phyloP scores from a whole-genome alignment of 805 yeast species.

The Candida loeiensis region DNA sequence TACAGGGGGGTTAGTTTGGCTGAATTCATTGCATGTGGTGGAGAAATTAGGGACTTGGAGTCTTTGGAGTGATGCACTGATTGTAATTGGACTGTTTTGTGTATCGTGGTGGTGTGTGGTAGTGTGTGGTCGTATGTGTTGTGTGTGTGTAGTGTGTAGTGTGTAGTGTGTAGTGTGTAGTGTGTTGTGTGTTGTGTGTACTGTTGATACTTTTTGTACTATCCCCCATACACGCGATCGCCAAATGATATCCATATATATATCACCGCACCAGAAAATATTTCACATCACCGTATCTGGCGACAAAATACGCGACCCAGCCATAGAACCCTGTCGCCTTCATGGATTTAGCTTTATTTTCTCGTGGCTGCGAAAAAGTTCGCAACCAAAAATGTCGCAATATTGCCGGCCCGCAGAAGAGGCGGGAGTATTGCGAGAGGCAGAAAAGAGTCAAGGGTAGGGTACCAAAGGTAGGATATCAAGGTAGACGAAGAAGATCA shows the following conservation, averaged over 20 bases:
- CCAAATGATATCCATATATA: slow-evolving; percentile 3
- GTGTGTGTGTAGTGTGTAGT: too few species aligned
- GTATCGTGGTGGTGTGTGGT: not conserved
- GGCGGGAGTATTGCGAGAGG: not conserved
- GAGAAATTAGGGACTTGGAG: too few species aligned
- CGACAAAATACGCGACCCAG: slow-evolving; percentile 2
- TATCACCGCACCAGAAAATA: slow-evolving; percentile 3
- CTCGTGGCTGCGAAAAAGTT: slow-evolving; percentile 5
- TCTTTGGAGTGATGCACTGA: too few species aligned
- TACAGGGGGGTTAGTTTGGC: slow-evolving; percentile 49
- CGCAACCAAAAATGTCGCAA: slow-evolving; percentile 3
- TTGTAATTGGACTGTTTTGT: too few species aligned
- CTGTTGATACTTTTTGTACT: too few species aligned
- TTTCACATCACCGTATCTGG: slow-evolving; percentile 6
- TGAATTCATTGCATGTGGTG: slow-evolving; percentile 2
- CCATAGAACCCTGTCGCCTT: not conserved
- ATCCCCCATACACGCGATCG: too few species aligned
- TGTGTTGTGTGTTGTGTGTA: too few species aligned
- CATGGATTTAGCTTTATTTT: slow-evolving; percentile 1
- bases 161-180: too few species aligned
- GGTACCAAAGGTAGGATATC: too few species aligned
- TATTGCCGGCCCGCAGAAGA: not conserved
- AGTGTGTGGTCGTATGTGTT: not conserved
- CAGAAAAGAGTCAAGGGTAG: not conserved
- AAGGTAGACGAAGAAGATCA: too few species aligned